phyloP scores from a whole-genome alignment of 192 early-diverging fungal genomes.

The Backusella psychrophila region DNA sequence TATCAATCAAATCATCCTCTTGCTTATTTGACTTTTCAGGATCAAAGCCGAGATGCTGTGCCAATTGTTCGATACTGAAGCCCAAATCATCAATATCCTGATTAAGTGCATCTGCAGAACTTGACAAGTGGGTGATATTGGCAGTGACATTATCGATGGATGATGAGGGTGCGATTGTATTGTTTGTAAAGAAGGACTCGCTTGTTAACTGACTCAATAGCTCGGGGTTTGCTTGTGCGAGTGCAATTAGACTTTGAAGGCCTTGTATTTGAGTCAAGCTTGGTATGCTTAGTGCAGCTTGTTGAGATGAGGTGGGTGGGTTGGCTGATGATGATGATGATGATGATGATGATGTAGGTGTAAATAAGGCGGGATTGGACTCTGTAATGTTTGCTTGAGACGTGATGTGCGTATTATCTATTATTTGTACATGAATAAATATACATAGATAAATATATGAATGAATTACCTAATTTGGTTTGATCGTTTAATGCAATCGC shows the following conservation, averaged over 20 bases:
- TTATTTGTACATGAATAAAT: too few relatives aligned
- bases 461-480: conserved; percentile 6
- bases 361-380: not conserved
- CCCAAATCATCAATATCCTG: conserved; percentile 27
- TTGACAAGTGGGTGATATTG: not conserved
- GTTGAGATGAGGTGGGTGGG: not conserved
- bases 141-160: not conserved
- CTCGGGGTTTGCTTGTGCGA: conserved; percentile 22
- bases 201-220: conserved; percentile 22
- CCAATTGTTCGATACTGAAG: conserved; percentile 19
- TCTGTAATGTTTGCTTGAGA: not conserved
- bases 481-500: conserved; percentile 26
- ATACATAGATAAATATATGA: too few relatives aligned
- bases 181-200: not conserved
- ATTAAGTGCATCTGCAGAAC: conserved; percentile 21
- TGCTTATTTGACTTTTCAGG: not conserved
- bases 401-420: not conserved
- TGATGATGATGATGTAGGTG: not conserved
- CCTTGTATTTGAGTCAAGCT: conserved; percentile 11
- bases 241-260: conserved; percentile 17
- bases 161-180: not conserved
- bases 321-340: not conserved
- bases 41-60: conserved; percentile 32
- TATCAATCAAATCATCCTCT: conserved; percentile 25
- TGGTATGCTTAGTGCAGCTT: not conserved